Evolutionary conservation across 331 rosid genomes (phyloP).

Genomic region (Spiraea crenata): DNA sequence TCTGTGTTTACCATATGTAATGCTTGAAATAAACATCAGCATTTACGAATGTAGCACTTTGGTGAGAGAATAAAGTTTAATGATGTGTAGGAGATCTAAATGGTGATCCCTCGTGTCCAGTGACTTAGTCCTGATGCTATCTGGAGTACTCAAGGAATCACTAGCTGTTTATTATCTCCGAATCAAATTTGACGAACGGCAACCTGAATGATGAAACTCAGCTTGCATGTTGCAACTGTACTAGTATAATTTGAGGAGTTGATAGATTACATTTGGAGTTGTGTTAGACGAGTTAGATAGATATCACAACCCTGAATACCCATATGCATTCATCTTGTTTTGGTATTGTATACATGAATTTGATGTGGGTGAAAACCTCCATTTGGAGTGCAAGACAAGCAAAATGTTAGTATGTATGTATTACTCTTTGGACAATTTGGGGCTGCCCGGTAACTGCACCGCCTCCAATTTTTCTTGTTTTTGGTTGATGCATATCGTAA

Average conservation of each 20-base stretch:
- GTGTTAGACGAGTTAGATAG: background rate
- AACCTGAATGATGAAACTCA: background rate
- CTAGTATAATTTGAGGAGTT: background rate
- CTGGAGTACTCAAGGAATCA: background rate
- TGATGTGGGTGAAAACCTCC: background rate
- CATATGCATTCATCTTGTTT: background rate
- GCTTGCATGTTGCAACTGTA: background rate
- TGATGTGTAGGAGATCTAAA: background rate
- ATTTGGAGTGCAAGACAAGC: too few relatives aligned
- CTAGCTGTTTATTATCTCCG: background rate
- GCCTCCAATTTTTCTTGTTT: too few relatives aligned
- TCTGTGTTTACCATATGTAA: background rate
- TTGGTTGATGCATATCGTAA: too few relatives aligned
- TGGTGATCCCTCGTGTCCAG: background rate
- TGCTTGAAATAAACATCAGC: background rate
- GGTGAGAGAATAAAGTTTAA: background rate
- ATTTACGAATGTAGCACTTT: background rate
- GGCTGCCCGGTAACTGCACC: too few relatives aligned
- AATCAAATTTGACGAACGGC: background rate
- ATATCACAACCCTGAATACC: background rate
- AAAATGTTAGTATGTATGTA: too few relatives aligned
- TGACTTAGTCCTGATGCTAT: background rate
- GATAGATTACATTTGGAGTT: background rate
- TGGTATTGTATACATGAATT: too few relatives aligned
- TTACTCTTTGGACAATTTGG: too few relatives aligned